A percentile compares a stretch with the other conserved stretches of the same genome.
Conservation (phyloP, 2,329 filamentous ascomycete species). For the Grosmannia huntii region DNA sequence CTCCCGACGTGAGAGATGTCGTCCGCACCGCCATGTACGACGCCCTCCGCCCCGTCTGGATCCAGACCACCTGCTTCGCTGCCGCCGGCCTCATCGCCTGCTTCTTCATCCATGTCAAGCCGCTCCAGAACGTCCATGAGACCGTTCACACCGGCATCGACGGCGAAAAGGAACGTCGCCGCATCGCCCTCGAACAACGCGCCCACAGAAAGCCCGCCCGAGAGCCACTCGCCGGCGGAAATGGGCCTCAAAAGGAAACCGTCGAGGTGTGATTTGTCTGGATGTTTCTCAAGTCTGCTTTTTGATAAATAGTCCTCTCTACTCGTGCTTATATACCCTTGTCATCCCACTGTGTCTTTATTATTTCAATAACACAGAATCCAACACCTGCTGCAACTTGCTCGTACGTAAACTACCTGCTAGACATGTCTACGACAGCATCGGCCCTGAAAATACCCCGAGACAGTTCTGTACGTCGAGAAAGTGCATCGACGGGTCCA, state of each 20-base stretch:
- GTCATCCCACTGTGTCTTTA: no score
- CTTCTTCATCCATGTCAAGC: constrained; percentile 33
- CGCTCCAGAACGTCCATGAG: constrained; percentile 39
- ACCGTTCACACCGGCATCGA: constrained; percentile 44
- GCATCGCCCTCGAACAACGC: constrained; percentile 6
- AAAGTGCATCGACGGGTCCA: neutral
- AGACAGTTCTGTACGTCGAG: neutral
- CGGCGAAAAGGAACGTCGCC: constrained; percentile 11
- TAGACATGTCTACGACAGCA: neutral
- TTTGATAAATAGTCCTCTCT: no score
- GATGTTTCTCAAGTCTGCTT: no score
- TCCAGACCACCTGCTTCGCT: constrained; percentile 38
- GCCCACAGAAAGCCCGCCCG: neutral
- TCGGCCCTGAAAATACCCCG: neutral
- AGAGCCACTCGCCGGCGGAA: neutral
- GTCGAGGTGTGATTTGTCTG: neutral
- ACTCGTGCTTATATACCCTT: neutral
- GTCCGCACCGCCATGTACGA: constrained; percentile 34
- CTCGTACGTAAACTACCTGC: no score
- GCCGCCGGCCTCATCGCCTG: constrained; percentile 33
- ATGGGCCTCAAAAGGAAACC: neutral
- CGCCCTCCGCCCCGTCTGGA: constrained; percentile 41
- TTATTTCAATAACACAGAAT: no score
- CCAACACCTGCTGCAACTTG: no score
- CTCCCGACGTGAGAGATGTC: constrained; percentile 27